Evolutionary conservation across 2,329 filamentous ascomycete genomes (phyloP).

Genomic region (Alternaria brassicae): DNA sequence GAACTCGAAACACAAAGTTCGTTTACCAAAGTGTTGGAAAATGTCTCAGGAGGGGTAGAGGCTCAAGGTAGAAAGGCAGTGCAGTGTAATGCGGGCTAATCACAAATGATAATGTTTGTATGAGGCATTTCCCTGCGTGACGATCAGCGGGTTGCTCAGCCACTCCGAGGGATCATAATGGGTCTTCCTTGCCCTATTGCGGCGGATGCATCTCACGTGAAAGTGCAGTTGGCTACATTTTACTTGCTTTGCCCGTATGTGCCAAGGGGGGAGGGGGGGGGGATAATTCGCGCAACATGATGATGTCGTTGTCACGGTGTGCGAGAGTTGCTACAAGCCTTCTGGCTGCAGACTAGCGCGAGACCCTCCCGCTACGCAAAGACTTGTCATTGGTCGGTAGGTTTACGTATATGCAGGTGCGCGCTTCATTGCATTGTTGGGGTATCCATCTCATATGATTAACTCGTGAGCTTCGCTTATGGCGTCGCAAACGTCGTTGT

Average conservation of each 20-base stretch:
- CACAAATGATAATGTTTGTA: background rate
- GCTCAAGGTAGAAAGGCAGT: background rate
- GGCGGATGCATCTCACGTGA: background rate
- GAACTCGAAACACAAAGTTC: background rate
- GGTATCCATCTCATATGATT: background rate
- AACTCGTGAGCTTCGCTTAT: background rate
- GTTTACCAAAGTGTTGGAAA: background rate
- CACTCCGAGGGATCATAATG: background rate
- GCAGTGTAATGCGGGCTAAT: background rate
- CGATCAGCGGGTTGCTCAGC: conserved; percentile 7
- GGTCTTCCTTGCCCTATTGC: background rate
- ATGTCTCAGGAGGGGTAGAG: background rate
- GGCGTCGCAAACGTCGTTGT: background rate
- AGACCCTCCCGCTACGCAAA: background rate
- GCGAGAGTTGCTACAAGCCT: background rate
- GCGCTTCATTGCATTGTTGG: background rate
- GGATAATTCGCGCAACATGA: conserved; percentile 4
- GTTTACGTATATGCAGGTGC: background rate
- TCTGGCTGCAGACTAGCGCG: background rate
- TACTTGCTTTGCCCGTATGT: background rate
- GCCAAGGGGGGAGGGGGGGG: background rate
- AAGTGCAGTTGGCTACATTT: background rate
- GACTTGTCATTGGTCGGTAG: background rate
- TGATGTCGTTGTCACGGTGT: background rate
- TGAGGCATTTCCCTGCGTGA: conserved; percentile 4